phyloP scores from a whole-genome alignment of 306 rosid species.

The Rubus idaeus region DNA sequence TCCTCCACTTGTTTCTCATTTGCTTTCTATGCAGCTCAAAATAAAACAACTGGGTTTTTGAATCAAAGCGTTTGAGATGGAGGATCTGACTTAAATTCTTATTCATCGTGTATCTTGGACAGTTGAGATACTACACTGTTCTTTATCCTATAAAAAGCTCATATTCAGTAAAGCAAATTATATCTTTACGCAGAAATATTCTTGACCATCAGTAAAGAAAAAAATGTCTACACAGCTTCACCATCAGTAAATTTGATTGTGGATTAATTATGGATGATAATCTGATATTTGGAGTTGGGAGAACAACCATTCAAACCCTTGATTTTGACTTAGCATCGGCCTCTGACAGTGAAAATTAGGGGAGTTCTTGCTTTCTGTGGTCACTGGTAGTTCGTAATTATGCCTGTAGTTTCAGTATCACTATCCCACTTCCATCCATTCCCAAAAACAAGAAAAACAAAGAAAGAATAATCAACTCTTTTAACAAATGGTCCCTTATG shows the following conservation, averaged over 20 bases:
- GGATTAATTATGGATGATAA: neutral
- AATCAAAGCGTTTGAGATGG: neutral
- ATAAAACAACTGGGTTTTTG: neutral
- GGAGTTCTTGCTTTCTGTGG: constrained; percentile 20
- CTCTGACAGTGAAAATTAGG: constrained; percentile 4
- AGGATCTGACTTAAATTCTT: neutral
- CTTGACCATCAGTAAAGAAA: too few relatives aligned
- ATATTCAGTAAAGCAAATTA: too few relatives aligned
- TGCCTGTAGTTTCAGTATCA: neutral
- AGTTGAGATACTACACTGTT: too few relatives aligned
- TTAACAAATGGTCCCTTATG: neutral
- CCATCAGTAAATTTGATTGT: too few relatives aligned
- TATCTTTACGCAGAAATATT: too few relatives aligned
- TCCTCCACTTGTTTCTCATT: too few relatives aligned
- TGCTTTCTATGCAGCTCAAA: too few relatives aligned
- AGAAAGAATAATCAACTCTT: neutral
- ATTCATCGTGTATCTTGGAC: neutral
- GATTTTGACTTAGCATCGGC: neutral
- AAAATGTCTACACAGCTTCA: too few relatives aligned
- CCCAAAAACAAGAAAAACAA: neutral
- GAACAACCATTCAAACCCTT: constrained; percentile 11
- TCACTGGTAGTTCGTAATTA: neutral
- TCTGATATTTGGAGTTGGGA: neutral
- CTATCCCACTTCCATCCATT: neutral
- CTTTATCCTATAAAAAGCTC: too few relatives aligned